Evolutionary conservation across 2,329 filamentous ascomycete species (phyloP).

Genomic region (Fusarium sp.): DNA sequence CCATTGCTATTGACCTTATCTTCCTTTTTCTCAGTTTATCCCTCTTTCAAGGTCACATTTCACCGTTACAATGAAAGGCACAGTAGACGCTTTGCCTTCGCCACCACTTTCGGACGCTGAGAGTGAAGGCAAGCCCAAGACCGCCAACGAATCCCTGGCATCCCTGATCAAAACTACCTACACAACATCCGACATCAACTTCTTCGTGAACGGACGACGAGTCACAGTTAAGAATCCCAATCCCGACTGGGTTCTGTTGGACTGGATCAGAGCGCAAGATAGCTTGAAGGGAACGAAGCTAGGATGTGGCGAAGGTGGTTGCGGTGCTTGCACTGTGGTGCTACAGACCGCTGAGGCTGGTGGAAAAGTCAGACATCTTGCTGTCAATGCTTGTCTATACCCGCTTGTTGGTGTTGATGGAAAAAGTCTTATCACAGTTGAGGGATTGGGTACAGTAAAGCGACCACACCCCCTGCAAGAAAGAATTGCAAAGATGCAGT

Average conservation of each 20-base stretch:
- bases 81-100: slow-evolving; percentile 2
- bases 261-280: slow-evolving; percentile 16
- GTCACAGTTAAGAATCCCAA: slow-evolving; percentile 6
- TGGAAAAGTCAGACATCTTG: background rate
- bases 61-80: background rate
- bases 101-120: slow-evolving; percentile 5
- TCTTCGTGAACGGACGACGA: slow-evolving; percentile 1
- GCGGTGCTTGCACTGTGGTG: slow-evolving; percentile 5
- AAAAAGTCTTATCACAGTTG: slow-evolving; percentile 13
- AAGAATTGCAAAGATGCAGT: slow-evolving; percentile 18
- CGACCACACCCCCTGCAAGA: slow-evolving; percentile 1
- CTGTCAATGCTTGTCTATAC: slow-evolving; percentile 7
- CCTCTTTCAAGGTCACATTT: background rate
- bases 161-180: slow-evolving; percentile 1
- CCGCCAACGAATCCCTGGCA: background rate
- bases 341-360: background rate
- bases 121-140: background rate
- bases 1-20: too few relatives aligned
- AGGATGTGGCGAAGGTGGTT: slow-evolving; percentile 8
- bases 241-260: background rate
- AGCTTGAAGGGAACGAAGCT: slow-evolving; percentile 3
- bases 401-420: slow-evolving; percentile 16
- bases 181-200: slow-evolving; percentile 2
- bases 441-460: slow-evolving; percentile 3
- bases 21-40: background rate